phyloP scores from a whole-genome alignment of 2,329 filamentous ascomycete genomes.

The Ceratocystis diversiconidia region DNA sequence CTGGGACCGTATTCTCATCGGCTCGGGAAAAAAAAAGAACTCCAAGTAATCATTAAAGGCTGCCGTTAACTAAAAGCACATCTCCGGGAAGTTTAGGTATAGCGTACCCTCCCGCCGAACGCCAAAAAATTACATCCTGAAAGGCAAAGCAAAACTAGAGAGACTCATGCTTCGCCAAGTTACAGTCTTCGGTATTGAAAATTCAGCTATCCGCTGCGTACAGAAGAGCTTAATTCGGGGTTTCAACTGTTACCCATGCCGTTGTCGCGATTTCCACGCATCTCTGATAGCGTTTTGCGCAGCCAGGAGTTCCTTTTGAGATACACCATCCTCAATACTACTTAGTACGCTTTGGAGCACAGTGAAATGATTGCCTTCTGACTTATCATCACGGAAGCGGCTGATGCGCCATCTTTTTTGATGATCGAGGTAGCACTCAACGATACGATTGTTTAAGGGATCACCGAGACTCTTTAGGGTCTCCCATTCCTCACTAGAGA shows the following conservation, averaged over 20 bases:
- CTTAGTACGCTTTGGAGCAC: constrained; percentile 78
- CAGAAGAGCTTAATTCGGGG: too few species aligned
- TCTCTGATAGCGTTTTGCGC: constrained; percentile 58
- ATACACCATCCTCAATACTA: constrained; percentile 76
- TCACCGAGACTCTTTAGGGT: constrained; percentile 57
- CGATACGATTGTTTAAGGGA: constrained; percentile 71
- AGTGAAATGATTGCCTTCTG: constrained; percentile 73
- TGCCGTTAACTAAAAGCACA: background rate
- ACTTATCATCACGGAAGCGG: constrained; percentile 85
- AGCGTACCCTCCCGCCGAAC: background rate
- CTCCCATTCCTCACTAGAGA: constrained; percentile 73
- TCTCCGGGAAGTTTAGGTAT: background rate
- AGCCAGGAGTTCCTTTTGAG: constrained; percentile 62
- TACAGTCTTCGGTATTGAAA: background rate
- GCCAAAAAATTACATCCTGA: background rate
- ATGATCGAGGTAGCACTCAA: constrained; percentile 76
- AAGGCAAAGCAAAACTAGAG: background rate
- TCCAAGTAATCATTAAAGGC: background rate
- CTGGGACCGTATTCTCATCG: background rate
- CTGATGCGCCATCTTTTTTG: constrained; percentile 70
- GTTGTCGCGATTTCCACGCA: constrained; percentile 49
- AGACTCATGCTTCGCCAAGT: constrained; percentile 14
- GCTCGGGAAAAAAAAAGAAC: background rate
- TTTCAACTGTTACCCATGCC: too few species aligned
- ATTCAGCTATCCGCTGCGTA: constrained; percentile 33